A percentile compares a stretch with the other conserved stretches of the same genome.
Evolutionary conservation across 805 yeast genomes (phyloP).

Genomic region (Alloascoidea hylecoeti): DNA sequence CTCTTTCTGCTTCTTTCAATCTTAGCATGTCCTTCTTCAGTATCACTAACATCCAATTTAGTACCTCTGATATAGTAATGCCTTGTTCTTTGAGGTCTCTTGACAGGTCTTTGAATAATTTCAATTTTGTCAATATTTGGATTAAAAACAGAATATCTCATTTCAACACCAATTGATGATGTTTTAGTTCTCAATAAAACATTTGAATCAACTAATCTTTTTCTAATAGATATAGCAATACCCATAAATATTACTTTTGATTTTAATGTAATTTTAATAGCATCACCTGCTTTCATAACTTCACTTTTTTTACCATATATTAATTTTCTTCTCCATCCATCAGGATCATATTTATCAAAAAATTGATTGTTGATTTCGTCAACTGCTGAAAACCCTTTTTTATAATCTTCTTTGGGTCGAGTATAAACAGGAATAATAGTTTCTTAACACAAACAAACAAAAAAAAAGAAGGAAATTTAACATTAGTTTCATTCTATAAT

Average conservation of each 20-base stretch:
- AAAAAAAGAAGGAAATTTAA: no score
- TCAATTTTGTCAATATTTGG: conserved; percentile 61
- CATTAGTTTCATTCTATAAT: no score
- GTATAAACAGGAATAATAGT: no score
- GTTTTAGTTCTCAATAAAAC: conserved; percentile 57
- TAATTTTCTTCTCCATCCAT: neutral
- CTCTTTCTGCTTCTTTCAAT: neutral
- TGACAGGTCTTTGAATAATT: conserved; percentile 48
- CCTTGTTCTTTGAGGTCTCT: conserved; percentile 46
- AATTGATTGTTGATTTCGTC: neutral
- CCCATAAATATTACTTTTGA: conserved; percentile 42
- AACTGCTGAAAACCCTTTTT: conserved; percentile 1
- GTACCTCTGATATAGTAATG: conserved; percentile 69
- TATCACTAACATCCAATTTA: conserved; percentile 40
- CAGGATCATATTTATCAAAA: neutral
- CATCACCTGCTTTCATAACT: conserved; percentile 46
- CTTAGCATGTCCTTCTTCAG: neutral
- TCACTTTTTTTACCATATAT: neutral
- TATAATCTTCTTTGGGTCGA: no score
- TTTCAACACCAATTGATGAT: conserved; percentile 57
- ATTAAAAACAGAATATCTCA: conserved; percentile 53
- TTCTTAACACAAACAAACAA: no score
- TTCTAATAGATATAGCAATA: conserved; percentile 48
- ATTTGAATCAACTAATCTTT: conserved; percentile 46
- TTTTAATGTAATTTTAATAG: conserved; percentile 50